Evolutionary conservation across 495 filamentous ascomycete genomes (phyloP).

Genomic region (Tirmania nivea): DNA sequence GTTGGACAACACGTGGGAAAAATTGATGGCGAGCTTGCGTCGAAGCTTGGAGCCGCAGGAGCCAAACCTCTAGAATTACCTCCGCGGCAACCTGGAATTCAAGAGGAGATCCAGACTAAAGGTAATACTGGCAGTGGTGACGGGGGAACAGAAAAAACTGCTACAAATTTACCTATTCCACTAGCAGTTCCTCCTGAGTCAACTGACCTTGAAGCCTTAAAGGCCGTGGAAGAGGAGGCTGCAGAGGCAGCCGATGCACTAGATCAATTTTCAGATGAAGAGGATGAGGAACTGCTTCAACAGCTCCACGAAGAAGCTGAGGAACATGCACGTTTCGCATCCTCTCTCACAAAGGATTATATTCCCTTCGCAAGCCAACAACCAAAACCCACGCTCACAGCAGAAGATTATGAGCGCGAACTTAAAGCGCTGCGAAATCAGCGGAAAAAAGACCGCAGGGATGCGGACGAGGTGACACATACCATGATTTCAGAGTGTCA

Average conservation of each 20-base stretch:
- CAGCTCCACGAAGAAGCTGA: conserved; percentile 74
- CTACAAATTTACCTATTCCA: conserved; percentile 11
- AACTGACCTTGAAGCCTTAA: conserved; percentile 10
- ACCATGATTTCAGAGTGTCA: conserved; percentile 93
- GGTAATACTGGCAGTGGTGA: background rate
- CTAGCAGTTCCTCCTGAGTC: conserved; percentile 7
- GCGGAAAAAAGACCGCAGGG: conserved; percentile 84
- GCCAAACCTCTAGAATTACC: background rate
- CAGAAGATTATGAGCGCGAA: conserved; percentile 55
- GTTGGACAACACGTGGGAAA: conserved; percentile 1
- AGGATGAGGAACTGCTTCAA: conserved; percentile 70
- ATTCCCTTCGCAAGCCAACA: conserved; percentile 27
- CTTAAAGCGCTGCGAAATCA: conserved; percentile 69
- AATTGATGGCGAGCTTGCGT: conserved; percentile 16
- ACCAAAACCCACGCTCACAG: conserved; percentile 19
- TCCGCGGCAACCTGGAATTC: background rate
- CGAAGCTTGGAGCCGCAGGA: background rate
- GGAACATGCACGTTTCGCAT: conserved; percentile 82
- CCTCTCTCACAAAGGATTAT: conserved; percentile 45
- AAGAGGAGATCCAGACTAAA: background rate
- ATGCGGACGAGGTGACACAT: conserved; percentile 86
- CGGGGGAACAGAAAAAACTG: conserved; percentile 24
- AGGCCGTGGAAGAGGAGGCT: background rate
- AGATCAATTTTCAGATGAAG: conserved; percentile 53
- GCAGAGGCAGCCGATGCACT: background rate